Evolutionary conservation across 164 flowering plant species (phyloP).

Genomic region (Kalanchoe fedtschenkoi): DNA sequence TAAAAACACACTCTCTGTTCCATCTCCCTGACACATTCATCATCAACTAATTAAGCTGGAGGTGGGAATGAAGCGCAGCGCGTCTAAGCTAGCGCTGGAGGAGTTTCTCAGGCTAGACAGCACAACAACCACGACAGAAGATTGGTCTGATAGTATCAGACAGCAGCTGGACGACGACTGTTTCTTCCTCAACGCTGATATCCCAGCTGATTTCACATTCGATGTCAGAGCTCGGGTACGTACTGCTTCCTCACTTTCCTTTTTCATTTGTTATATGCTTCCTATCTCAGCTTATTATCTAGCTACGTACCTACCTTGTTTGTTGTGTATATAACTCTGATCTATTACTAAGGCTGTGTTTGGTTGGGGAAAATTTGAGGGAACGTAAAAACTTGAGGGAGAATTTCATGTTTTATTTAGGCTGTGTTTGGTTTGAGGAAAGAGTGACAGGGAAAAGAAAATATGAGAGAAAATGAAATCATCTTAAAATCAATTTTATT

Average conservation of each 20-base stretch:
- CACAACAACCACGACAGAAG: not conserved
- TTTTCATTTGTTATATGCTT: not conserved
- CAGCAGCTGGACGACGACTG: not conserved
- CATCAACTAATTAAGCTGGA: not conserved
- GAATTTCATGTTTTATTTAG: too few species aligned
- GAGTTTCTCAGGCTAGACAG: not conserved
- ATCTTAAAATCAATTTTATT: too few species aligned
- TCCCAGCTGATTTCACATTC: not conserved
- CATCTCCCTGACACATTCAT: not conserved
- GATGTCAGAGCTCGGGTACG: not conserved
- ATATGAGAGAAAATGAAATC: too few species aligned
- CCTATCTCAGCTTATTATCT: too few species aligned
- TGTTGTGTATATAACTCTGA: too few species aligned
- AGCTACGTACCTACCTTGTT: too few species aligned
- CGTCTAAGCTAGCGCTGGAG: constrained; percentile 5
- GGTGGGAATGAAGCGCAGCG: constrained; percentile 6
- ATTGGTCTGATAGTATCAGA: not conserved
- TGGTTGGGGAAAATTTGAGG: too few species aligned
- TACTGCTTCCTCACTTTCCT: not conserved
- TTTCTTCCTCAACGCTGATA: not conserved
- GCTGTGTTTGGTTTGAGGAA: too few species aligned
- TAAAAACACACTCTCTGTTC: not conserved
- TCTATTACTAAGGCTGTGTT: too few species aligned
- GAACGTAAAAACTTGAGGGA: too few species aligned
- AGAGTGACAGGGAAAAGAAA: too few species aligned